Evolutionary conservation across 495 filamentous ascomycete genomes (phyloP), one percentile per base, ranked within the genome.

Genomic region (Daldinia concentrica): DNA sequence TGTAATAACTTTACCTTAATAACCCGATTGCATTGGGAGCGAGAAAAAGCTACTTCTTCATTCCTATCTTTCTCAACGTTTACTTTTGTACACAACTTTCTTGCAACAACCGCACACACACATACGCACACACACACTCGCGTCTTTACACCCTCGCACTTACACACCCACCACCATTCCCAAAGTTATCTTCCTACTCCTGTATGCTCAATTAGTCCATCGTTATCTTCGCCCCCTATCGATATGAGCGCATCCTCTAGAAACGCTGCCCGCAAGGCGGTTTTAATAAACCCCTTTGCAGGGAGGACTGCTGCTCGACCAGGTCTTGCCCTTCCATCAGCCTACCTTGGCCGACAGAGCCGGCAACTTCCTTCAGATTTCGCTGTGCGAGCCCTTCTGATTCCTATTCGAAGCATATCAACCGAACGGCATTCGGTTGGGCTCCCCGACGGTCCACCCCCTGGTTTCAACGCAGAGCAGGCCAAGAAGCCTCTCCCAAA

Each of bases 401-500:
- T 93, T 30, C 89, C 90, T 36, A 78, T 82, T 74, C 86, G 90
- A 68, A 83, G 79, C 71, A 87, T 91, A 76, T 85, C 88, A 19
- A 98, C 95, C 58, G 91, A 94, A 64, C 89, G 90, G 41, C 80
- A 82, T 67, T 73, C 78, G 39, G 67, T 73, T 60, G 83, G 86
- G 37, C 82, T 81, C 17, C 78, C 85, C 24, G 82, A 82, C 50
- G 90, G 88, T 17, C 95, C 95, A 36, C 95, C 95, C 54, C 95
- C 95, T 9, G 96, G 95, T 8, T 99, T 98, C 86, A 94, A 97
- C 77, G 83, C 93, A 15, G 90, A 97, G 76, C 82, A 92, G 79
- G 95, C 95, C 39, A 97, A 94, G 86, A 96, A 93, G 73, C 93
- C 95, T 2, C 82, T 95, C 37, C 83, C 87, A 0, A 83, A 82